Evolutionary conservation across 306 rosid genomes (phyloP).

Genomic region (Castanospermum australe): DNA sequence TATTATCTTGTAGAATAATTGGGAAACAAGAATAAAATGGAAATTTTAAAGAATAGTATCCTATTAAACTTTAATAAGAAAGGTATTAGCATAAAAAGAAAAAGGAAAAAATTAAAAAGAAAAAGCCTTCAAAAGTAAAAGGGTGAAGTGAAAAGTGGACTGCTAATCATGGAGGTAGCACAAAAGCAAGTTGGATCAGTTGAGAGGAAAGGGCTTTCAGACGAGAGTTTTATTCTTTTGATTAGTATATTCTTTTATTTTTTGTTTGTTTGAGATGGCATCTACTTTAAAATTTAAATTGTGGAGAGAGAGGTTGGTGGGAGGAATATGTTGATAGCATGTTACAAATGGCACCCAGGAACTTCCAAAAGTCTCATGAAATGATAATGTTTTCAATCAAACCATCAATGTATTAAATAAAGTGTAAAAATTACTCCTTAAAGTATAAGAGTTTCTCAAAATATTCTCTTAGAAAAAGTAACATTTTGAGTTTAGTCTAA

Average conservation of each 20-base stretch:
- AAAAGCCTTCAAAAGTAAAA: neutral
- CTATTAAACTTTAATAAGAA: neutral
- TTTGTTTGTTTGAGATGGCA: neutral
- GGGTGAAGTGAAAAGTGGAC: neutral
- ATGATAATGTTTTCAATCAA: neutral
- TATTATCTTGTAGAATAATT: neutral
- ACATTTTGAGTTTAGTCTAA: too few species aligned
- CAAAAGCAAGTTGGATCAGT: neutral
- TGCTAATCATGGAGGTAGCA: neutral
- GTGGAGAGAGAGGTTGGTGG: neutral
- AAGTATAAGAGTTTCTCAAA: too few species aligned
- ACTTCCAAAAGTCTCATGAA: neutral
- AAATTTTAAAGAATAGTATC: neutral
- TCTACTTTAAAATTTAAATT: neutral
- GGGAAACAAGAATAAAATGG: neutral
- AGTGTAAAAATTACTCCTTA: too few species aligned
- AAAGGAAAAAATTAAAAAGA: neutral
- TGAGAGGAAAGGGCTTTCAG: neutral
- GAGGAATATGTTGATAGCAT: neutral
- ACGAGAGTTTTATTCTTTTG: neutral
- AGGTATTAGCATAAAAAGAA: neutral
- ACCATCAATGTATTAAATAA: too few species aligned
- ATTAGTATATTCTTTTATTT: neutral
- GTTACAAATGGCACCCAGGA: neutral
- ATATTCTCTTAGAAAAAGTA: too few species aligned